Percentiles rank a stretch among this genome's conserved stretches.
phyloP scores from a whole-genome alignment of 2,329 filamentous ascomycete genomes.

The Monascus ruber region DNA sequence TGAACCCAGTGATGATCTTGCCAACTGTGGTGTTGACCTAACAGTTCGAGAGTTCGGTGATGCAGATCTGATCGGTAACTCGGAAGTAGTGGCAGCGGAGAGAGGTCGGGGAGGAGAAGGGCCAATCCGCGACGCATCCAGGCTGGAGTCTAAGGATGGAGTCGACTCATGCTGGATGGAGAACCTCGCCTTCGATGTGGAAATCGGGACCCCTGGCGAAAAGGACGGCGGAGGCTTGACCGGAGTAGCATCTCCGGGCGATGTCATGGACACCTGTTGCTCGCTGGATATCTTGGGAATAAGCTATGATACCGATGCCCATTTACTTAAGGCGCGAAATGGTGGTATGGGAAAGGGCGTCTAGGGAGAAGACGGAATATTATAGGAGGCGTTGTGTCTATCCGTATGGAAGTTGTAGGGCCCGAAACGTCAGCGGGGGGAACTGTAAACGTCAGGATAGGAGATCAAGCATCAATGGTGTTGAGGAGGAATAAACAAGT shows the following conservation, averaged over 20 bases:
- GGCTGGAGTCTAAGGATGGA: constrained; percentile 27
- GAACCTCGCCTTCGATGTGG: constrained; percentile 49
- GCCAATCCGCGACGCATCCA: constrained; percentile 44
- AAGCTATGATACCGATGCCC: constrained; percentile 16
- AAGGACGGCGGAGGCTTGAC: constrained; percentile 59
- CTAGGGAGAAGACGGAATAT: too few relatives aligned
- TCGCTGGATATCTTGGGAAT: constrained; percentile 4
- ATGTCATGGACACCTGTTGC: constrained; percentile 50
- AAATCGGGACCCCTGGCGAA: constrained; percentile 52
- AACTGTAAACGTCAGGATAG: too few relatives aligned
- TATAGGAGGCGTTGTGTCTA: too few relatives aligned
- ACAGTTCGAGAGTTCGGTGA: constrained; percentile 54
- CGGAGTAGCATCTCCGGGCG: constrained; percentile 52
- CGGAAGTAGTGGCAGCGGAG: constrained; percentile 55
- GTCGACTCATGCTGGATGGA: constrained; percentile 41
- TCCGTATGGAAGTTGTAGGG: too few relatives aligned
- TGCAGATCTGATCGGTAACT: constrained; percentile 54
- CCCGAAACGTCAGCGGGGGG: too few relatives aligned
- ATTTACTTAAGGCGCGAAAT: constrained; percentile 12
- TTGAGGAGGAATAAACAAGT: too few relatives aligned
- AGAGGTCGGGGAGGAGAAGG: constrained; percentile 43
- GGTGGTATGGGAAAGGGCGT: too few relatives aligned
- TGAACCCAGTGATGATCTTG: constrained; percentile 34
- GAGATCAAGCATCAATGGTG: too few relatives aligned
- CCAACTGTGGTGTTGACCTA: constrained; percentile 41